Evolutionary conservation across 2,329 filamentous ascomycete species (phyloP).

Genomic region (Fusarium sp.): DNA sequence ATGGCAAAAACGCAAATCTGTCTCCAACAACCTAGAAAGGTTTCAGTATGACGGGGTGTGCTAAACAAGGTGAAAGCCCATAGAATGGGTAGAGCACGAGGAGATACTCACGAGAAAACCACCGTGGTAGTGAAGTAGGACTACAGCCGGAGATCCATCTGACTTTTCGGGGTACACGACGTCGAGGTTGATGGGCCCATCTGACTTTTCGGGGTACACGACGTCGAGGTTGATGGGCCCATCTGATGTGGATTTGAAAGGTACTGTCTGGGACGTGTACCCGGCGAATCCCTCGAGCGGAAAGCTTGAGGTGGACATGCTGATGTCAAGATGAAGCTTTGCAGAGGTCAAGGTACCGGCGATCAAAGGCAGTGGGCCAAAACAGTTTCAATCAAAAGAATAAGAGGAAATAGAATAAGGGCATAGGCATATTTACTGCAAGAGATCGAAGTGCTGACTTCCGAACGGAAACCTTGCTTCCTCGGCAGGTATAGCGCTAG

Average conservation of each 20-base stretch:
- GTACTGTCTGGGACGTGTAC: neutral
- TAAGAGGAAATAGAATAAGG: neutral
- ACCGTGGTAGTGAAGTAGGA: neutral
- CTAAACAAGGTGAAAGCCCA: neutral
- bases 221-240: neutral
- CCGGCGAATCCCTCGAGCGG: neutral
- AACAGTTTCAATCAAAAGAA: neutral
- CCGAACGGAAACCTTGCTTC: neutral
- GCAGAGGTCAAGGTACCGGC: neutral
- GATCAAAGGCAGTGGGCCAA: neutral
- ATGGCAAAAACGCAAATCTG: conserved; percentile 30
- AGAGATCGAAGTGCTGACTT: neutral
- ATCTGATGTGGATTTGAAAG: neutral
- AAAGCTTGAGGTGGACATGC: neutral
- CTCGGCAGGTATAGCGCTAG: neutral
- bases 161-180: neutral
- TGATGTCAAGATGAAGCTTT: neutral
- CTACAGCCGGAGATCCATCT: neutral
- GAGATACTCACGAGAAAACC: neutral
- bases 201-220: neutral
- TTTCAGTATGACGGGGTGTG: neutral
- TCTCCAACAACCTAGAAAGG: conserved; percentile 32
- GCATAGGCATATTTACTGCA: neutral
- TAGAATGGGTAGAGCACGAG: neutral
- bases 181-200: neutral